Evolutionary conservation across 257 asterid genomes (phyloP), one percentile per base, ranked within the genome.

Genomic region (Echites panduratus): DNA sequence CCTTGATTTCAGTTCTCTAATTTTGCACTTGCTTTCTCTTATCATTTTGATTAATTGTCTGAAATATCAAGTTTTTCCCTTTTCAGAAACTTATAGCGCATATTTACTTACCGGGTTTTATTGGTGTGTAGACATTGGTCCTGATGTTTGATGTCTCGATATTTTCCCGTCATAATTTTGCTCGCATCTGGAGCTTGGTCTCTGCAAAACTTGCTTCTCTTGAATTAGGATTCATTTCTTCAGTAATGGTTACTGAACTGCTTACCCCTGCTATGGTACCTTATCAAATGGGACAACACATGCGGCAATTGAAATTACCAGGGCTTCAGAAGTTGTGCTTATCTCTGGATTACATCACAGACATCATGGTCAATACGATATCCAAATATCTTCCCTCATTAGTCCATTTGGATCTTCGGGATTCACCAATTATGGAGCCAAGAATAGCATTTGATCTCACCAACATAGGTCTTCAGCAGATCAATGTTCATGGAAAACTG

Each of bases 311-410:
- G 73, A 75, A 86, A 70, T 76, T 91, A 58, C 97, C 97, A 45
- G 84, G 89, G 78, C 3, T 94, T 72, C 92, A 87, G 76, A 91
- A 88, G 75, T 64, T 94, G 61, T 83, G 89, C 81, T 93, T 94
- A 73, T 85, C 91, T 40, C 98, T 94, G 70, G 99, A 94, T 90
- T 94, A 87, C 73, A 89, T 94, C 14, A 88, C 99, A 5, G 99
- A 94, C 87, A 86, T 88, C 70, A 85, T 91, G 97, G 82, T 94
- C 62, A 80, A 77, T 81, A 91, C 89, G 8, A 86, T 94, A 79
- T 87, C 96, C 16, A 85, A 66, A 48, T 75, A 71, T 74, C 95
- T 94, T 27, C 66, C 75, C 68, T 81, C 83, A 64, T 81, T 94
- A 80, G 87, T 91, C 75, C 90, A 86, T 84, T 84, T 94, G 66